These are phyloP conservation scores for Mucor indicus DNA, from an alignment of 371 early-diverging fungal genomes.

Conservation along the genomic window DNA sequence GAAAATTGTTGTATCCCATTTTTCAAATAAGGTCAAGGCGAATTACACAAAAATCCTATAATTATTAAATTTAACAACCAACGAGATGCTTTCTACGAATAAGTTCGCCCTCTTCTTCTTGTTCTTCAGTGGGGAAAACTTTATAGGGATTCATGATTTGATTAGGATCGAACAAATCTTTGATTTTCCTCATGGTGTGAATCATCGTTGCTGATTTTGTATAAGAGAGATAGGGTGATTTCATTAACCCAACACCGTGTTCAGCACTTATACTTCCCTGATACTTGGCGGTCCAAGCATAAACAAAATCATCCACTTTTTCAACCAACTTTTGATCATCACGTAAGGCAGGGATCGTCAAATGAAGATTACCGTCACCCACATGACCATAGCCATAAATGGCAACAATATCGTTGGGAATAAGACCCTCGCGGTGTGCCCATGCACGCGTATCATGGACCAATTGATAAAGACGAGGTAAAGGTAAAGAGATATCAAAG, in stretches of 20 bases:
- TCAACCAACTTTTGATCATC: slow-evolving; percentile 51
- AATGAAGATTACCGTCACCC: slow-evolving; percentile 87
- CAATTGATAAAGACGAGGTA: slow-evolving; percentile 71
- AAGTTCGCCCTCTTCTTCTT: slow-evolving; percentile 23
- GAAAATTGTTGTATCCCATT: too few relatives aligned
- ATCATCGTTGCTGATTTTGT: slow-evolving; percentile 57
- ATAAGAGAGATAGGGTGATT: slow-evolving; percentile 46
- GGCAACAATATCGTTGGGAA: slow-evolving; percentile 49
- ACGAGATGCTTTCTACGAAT: slow-evolving; percentile 19
- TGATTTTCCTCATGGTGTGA: slow-evolving; percentile 61
- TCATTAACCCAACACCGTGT: slow-evolving; percentile 64
- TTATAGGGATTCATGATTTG: slow-evolving; percentile 85
- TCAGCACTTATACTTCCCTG: slow-evolving; percentile 62
- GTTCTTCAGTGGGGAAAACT: slow-evolving; percentile 31
- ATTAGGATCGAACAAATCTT: slow-evolving; percentile 74
- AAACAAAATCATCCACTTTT: slow-evolving; percentile 84
- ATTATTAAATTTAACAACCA: slow-evolving; percentile 24
- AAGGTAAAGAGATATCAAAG: slow-evolving; percentile 80
- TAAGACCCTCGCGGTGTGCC: slow-evolving; percentile 45
- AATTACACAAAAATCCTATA: too few relatives aligned
- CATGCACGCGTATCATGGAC: slow-evolving; percentile 67
- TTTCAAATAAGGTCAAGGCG: too few relatives aligned
- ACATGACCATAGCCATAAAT: slow-evolving; percentile 90
- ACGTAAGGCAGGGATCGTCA: slow-evolving; percentile 72
- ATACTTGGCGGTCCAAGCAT: slow-evolving; percentile 60